Conservation (phyloP, 2,329 filamentous ascomycete species). For the Alternaria tenuissima region DNA sequence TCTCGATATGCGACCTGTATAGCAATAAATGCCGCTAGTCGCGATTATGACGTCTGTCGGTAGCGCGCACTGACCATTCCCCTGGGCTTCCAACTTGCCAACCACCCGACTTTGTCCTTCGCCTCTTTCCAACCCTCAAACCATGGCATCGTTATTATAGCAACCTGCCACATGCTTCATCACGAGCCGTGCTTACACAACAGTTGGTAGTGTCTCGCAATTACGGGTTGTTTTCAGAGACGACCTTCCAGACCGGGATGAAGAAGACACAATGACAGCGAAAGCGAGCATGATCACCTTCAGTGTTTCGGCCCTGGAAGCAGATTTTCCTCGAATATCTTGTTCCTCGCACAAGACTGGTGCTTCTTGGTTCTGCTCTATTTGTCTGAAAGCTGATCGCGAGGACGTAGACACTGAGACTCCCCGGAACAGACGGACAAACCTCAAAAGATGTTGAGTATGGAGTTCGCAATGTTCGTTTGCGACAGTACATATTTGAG, state of each 20-base stretch:
- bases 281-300: not conserved
- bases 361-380: fast-evolving
- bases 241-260: not conserved
- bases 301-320: not conserved
- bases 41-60: not conserved
- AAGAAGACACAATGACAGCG: not conserved
- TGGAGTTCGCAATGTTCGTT: not conserved
- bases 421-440: not conserved
- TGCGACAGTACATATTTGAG: not conserved
- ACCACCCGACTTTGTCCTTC: not conserved
- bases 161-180: not conserved
- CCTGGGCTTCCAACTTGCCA: not conserved
- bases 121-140: not conserved
- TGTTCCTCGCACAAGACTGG: not conserved
- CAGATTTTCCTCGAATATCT: not conserved
- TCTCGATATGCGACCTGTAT: not conserved
- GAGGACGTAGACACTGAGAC: not conserved
- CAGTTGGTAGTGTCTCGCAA: not conserved
- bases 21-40: not conserved
- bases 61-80: not conserved
- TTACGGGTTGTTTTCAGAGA: not conserved
- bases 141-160: not conserved
- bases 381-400: not conserved
- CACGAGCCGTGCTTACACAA: not conserved
- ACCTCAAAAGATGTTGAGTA: not conserved